A percentile compares a stretch with the other conserved stretches of the same genome.
Conservation (phyloP, 805 yeast genomes). For the Suhomyces faveliae region DNA sequence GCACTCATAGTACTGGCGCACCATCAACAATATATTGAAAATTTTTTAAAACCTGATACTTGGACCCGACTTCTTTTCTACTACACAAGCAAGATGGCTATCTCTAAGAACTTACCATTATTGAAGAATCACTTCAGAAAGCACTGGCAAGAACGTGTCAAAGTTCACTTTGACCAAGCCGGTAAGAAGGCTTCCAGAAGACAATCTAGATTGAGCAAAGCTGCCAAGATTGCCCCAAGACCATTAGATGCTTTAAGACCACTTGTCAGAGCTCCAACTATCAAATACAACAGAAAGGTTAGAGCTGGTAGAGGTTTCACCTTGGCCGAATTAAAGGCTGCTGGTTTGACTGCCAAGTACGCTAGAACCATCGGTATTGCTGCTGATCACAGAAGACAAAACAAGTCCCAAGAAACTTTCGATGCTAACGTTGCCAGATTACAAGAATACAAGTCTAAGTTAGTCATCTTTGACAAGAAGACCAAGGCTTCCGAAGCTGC, state of each 20-base stretch:
- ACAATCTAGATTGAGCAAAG: constrained; percentile 88
- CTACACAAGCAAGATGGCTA: constrained; percentile 56
- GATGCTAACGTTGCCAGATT: constrained; percentile 95
- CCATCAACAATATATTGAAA: constrained; percentile 5
- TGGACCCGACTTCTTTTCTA: constrained; percentile 13
- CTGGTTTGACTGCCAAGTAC: constrained; percentile 83
- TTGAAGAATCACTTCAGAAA: constrained; percentile 99
- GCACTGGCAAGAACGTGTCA: constrained; percentile 99
- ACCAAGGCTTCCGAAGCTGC: constrained; percentile 65
- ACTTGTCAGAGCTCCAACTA: constrained; percentile 97
- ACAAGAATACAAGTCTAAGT: constrained; percentile 92
- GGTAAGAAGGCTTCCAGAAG: constrained; percentile 99
- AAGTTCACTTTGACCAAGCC: constrained; percentile 99
- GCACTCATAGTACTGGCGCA: constrained; percentile 4
- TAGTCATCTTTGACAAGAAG: constrained; percentile 94
- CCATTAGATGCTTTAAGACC: constrained; percentile 97
- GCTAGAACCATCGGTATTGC: constrained; percentile 99
- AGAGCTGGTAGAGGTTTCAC: constrained; percentile 99
- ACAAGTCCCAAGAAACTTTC: constrained; percentile 94
- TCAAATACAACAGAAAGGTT: constrained; percentile 98
- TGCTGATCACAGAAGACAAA: constrained; percentile 99
- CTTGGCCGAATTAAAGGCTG: constrained; percentile 96
- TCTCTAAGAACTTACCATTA: constrained; percentile 97
- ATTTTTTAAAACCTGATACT: constrained; percentile 1
- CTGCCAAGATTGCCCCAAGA: constrained; percentile 95